Conservation (phyloP, 345 rosid species). For the Abelmoschus esculentus region DNA sequence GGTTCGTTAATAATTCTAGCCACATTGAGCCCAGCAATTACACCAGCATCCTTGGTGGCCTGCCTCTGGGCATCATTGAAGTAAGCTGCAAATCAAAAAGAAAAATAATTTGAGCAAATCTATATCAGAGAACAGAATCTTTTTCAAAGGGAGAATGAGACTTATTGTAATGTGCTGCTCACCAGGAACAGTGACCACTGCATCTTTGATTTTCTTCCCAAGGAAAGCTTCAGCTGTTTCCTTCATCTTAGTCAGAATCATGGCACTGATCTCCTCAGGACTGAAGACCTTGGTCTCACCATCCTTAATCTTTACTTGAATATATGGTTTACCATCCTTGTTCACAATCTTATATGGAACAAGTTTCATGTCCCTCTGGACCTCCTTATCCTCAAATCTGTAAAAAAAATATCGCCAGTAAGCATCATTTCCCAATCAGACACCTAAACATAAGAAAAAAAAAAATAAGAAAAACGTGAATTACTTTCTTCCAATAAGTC, state of each 20-base stretch:
- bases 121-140: background rate
- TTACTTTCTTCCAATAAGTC: constrained; percentile 95
- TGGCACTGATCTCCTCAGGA: constrained; percentile 94
- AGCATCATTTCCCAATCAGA: background rate
- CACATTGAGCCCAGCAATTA: constrained; percentile 90
- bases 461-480: background rate
- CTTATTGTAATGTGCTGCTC: constrained; percentile 9
- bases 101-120: background rate
- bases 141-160: too few species aligned
- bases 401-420: constrained; percentile 5
- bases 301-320: constrained; percentile 79
- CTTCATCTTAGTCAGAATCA: constrained; percentile 87
- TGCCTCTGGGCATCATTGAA: constrained; percentile 98
- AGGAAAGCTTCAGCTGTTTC: constrained; percentile 99
- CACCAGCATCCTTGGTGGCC: constrained; percentile 96
- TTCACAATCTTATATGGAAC: constrained; percentile 86
- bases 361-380: constrained; percentile 86
- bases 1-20: constrained; percentile 96
- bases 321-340: constrained; percentile 93
- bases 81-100: constrained; percentile 58
- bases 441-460: background rate
- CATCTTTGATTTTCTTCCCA: constrained; percentile 95
- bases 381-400: constrained; percentile 91
- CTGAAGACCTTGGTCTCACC: constrained; percentile 93
- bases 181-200: constrained; percentile 99